Base-by-base conservation (phyloP, 2,329 filamentous ascomycete species). In the Fusarium sp. region DNA sequence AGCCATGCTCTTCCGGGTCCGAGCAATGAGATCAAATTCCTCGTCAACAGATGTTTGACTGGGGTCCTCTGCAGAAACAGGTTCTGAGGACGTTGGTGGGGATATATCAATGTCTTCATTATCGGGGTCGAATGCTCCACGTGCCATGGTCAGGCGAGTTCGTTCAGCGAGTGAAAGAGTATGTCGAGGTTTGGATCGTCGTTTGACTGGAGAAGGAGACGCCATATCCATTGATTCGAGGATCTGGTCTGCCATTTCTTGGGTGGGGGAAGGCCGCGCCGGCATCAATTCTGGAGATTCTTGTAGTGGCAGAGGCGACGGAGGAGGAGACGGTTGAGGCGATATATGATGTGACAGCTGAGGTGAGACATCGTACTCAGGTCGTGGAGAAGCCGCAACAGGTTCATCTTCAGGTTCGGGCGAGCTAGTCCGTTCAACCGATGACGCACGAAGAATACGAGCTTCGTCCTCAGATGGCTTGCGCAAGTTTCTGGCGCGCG, bases 131-230 rank as follows among this genome's bases (percentile, higher is more conserved):
- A 78, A 79, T 3, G 90, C 87, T 52, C 89, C 85, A 7, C 90
- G 86, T 1, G 91, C 90, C 91, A 98, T 96, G 24, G 94, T 95
- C 61, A 94, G 87, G 24, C 93, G 90, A 1, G 95, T 97, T 54
- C 95, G 92, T 79, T 97, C 94, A 8, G 92, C 88, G 1, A 96
- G 87, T 0, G 92, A 91, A 14, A 92, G 82, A 0, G 86, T 87
- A 57, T 90, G 89, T 0, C 89, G 85, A 0, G 84, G 82, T 65
- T 84, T 87, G 5, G 74, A 42, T 20, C 79, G 81, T 15, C 78
- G 80, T 74, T 90, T 91, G 48, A 83, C 79, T 0, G 90, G 90
- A 0, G 90, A 91, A 0, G 89, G 89, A 4, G 90, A 90, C 1
- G 85, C 84, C 51, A 85, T 85, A 31, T 86, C 82, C 79, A 91